Percentiles rank a stretch among this genome's conserved stretches.
phyloP scores from a whole-genome alignment of 2,329 filamentous ascomycete genomes.

The Neonectria magnoliae region DNA sequence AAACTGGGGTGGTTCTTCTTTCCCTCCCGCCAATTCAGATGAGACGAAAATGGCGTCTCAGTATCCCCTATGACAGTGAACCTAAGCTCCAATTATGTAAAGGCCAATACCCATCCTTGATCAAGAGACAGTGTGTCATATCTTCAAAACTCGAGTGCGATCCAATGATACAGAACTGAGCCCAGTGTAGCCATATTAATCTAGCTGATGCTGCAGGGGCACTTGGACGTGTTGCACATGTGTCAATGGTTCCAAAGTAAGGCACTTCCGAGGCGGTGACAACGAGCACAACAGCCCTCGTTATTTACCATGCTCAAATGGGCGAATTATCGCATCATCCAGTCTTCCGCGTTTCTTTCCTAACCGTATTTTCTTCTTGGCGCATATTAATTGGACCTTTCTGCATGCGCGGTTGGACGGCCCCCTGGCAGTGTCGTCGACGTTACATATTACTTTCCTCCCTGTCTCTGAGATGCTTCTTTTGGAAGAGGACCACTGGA shows the following conservation, averaged over 20 bases:
- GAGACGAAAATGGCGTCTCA: too few species aligned
- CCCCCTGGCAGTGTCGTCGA: neutral
- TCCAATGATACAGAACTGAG: too few species aligned
- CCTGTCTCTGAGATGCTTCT: neutral
- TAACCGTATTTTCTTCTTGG: neutral
- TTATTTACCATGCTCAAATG: neutral
- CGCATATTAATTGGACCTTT: neutral
- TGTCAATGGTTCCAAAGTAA: neutral
- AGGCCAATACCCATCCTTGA: too few species aligned
- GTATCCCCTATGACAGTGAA: too few species aligned
- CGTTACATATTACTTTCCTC: neutral
- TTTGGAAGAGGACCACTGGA: neutral
- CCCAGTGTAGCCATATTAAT: too few species aligned
- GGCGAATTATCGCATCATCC: neutral
- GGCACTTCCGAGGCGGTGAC: neutral
- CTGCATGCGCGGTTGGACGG: neutral
- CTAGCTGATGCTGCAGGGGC: too few species aligned
- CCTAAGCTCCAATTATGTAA: too few species aligned
- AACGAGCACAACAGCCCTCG: neutral
- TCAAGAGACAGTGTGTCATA: too few species aligned
- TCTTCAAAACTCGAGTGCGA: too few species aligned
- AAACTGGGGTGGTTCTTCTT: too few species aligned
- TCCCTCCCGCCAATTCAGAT: too few species aligned
- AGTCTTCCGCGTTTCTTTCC: neutral
- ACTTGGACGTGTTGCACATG: too few species aligned